These are phyloP conservation scores for Candida insectalens DNA, from an alignment of 805 yeast genomes.

Conservation along the genomic window DNA sequence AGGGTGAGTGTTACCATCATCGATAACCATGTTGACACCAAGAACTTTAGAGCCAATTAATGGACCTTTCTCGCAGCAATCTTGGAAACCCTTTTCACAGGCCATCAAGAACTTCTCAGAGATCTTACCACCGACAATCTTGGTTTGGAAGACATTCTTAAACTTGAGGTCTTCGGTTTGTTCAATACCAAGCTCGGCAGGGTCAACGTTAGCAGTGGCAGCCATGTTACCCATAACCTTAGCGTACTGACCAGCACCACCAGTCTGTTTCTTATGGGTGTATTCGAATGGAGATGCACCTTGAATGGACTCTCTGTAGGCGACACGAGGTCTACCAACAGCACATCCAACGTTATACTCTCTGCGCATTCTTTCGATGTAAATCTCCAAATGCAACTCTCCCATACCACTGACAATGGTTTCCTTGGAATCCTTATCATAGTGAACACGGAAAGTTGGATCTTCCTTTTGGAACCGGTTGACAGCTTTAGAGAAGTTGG, in stretches of 20 bases:
- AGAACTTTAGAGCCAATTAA: slow-evolving; percentile 88
- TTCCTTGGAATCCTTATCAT: slow-evolving; percentile 85
- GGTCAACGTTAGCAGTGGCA: slow-evolving; percentile 41
- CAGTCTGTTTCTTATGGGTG: slow-evolving; percentile 95
- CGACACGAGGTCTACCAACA: slow-evolving; percentile 96
- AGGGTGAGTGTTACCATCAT: slow-evolving; percentile 96
- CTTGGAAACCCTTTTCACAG: slow-evolving; percentile 92
- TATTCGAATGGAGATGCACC: slow-evolving; percentile 72
- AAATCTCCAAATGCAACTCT: slow-evolving; percentile 92
- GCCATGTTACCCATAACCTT: slow-evolving; percentile 80
- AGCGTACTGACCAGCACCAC: slow-evolving; percentile 99
- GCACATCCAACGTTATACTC: slow-evolving; percentile 93
- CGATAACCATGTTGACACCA: slow-evolving; percentile 86
- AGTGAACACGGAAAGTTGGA: slow-evolving; percentile 93
- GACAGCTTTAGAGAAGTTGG: slow-evolving; percentile 92
- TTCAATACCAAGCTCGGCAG: slow-evolving; percentile 24
- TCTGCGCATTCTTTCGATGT: slow-evolving; percentile 96
- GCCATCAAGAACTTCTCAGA: slow-evolving; percentile 92
- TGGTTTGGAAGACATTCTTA: slow-evolving; percentile 71
- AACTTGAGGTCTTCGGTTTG: slow-evolving; percentile 22
- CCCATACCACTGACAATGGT: slow-evolving; percentile 98
- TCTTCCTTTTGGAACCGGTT: slow-evolving; percentile 98
- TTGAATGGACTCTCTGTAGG: slow-evolving; percentile 89
- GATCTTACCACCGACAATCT: slow-evolving; percentile 93
- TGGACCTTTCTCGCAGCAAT: slow-evolving; percentile 93